phyloP scores from a whole-genome alignment of 208 protist genomes.

The Herpetomonas tarakana region DNA sequence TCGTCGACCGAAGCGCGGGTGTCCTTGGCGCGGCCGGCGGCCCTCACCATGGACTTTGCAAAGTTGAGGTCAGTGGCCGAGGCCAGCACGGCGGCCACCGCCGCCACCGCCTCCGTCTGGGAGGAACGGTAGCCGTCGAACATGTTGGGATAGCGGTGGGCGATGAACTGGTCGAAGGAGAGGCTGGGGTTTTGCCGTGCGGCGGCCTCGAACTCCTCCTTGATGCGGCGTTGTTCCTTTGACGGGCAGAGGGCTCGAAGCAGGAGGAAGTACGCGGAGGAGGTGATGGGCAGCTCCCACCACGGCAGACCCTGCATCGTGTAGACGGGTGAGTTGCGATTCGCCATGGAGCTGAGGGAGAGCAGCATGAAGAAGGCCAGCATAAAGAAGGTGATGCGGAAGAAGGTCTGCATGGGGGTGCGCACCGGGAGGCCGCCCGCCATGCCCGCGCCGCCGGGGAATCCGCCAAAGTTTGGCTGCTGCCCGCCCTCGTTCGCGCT shows the following conservation, averaged over 20 bases:
- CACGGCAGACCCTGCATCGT: slow-evolving; percentile 68
- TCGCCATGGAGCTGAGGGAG: slow-evolving; percentile 39
- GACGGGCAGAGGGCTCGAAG: slow-evolving; percentile 58
- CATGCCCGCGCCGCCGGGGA: slow-evolving; percentile 16
- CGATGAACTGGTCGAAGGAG: slow-evolving; percentile 80
- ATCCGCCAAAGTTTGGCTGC: slow-evolving; percentile 8
- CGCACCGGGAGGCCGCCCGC: slow-evolving; percentile 1
- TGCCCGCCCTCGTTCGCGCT: slow-evolving; percentile 10
- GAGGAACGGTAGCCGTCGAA: slow-evolving; percentile 78
- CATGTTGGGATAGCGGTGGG: slow-evolving; percentile 54
- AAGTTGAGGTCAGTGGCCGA: slow-evolving; percentile 57
- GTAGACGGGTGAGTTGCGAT: slow-evolving; percentile 52
- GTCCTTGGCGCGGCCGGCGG: slow-evolving; percentile 60
- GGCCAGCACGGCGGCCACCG: slow-evolving; percentile 61
- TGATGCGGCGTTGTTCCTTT: slow-evolving; percentile 62
- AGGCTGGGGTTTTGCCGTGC: slow-evolving; percentile 42
- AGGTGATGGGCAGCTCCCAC: slow-evolving; percentile 71
- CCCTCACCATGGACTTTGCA: slow-evolving; percentile 55
- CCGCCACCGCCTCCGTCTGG: slow-evolving; percentile 67
- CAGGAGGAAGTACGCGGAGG: slow-evolving; percentile 60
- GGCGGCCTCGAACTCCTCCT: slow-evolving; percentile 67
- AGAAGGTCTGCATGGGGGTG: slow-evolving; percentile 18
- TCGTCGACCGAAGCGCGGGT: slow-evolving; percentile 59
- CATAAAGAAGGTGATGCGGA: slow-evolving; percentile 62
- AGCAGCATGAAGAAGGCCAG: slow-evolving; percentile 49